phyloP scores from a whole-genome alignment of 495 filamentous ascomycete species.

The Talaromyces thailandensis region DNA sequence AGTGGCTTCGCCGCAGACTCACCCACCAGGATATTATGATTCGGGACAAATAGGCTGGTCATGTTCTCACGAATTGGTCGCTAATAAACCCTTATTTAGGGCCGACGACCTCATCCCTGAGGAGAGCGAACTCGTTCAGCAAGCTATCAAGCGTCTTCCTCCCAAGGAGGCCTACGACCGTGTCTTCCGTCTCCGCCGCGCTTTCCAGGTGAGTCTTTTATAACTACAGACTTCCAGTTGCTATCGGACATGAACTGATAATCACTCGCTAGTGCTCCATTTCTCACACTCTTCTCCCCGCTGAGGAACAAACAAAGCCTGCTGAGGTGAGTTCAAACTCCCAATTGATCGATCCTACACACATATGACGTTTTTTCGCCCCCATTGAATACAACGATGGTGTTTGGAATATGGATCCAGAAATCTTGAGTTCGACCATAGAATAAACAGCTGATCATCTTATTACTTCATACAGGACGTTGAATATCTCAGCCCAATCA shows the following conservation, averaged over 20 bases:
- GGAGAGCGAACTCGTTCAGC: conserved; percentile 75
- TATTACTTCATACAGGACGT: conserved; percentile 47
- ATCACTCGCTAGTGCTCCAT: conserved; percentile 53
- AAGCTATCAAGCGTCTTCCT: conserved; percentile 81
- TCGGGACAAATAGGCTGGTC: neutral
- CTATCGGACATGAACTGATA: neutral
- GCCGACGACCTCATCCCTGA: conserved; percentile 89
- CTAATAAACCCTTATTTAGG: conserved; percentile 34
- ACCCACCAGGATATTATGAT: neutral
- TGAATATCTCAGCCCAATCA: conserved; percentile 70
- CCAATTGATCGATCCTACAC: neutral
- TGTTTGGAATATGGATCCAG: neutral
- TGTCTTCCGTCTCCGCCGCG: conserved; percentile 90
- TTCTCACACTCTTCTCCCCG: conserved; percentile 78
- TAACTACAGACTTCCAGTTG: neutral
- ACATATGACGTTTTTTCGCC: neutral
- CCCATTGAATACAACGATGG: neutral
- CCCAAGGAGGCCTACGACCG: conserved; percentile 91
- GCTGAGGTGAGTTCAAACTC: conserved; percentile 47
- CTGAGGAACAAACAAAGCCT: conserved; percentile 70
- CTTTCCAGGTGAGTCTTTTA: conserved; percentile 63
- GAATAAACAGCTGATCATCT: neutral
- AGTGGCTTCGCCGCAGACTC: neutral
- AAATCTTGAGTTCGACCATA: neutral
- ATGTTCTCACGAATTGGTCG: neutral